These are phyloP conservation scores for Pterocarpus santalinus DNA, from an alignment of 306 rosid species.

Conservation along the genomic window DNA sequence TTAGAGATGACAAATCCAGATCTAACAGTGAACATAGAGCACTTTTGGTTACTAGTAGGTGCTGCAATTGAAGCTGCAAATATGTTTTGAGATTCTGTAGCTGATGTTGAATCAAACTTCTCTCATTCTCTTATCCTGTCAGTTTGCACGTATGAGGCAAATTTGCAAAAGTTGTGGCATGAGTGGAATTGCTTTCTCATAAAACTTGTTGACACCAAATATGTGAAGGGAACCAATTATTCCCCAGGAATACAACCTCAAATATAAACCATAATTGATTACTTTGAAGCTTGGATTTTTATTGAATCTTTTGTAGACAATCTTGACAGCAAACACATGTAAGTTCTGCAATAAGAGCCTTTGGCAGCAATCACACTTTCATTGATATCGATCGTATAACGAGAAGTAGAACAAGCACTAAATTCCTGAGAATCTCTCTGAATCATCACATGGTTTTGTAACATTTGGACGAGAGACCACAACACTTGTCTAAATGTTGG, in stretches of 20 bases:
- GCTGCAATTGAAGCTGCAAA: constrained; percentile 42
- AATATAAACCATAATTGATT: not conserved
- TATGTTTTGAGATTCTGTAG: too few species aligned
- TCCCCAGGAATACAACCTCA: constrained; percentile 12
- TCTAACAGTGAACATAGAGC: constrained; percentile 55
- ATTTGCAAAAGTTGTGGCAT: constrained; percentile 27
- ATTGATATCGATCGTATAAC: not conserved
- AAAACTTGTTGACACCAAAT: constrained; percentile 31
- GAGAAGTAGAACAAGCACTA: not conserved
- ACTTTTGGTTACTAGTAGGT: constrained; percentile 57
- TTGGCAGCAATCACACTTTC: not conserved
- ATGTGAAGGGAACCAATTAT: constrained; percentile 12
- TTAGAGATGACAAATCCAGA: constrained; percentile 74
- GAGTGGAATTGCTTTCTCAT: not conserved
- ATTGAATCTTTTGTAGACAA: constrained; percentile 4
- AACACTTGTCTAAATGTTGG: too few species aligned
- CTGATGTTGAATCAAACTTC: too few species aligned
- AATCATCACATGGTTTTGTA: not conserved
- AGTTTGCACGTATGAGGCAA: constrained; percentile 30
- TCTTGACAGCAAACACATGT: not conserved
- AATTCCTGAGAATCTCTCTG: not conserved
- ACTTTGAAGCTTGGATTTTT: not conserved
- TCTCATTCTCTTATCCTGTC: constrained; percentile 48
- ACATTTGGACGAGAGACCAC: not conserved
- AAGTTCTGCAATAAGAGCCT: constrained; percentile 11